Conservation (phyloP, 768 basidiomycete genomes). For the Lactarius deliciosus region DNA sequence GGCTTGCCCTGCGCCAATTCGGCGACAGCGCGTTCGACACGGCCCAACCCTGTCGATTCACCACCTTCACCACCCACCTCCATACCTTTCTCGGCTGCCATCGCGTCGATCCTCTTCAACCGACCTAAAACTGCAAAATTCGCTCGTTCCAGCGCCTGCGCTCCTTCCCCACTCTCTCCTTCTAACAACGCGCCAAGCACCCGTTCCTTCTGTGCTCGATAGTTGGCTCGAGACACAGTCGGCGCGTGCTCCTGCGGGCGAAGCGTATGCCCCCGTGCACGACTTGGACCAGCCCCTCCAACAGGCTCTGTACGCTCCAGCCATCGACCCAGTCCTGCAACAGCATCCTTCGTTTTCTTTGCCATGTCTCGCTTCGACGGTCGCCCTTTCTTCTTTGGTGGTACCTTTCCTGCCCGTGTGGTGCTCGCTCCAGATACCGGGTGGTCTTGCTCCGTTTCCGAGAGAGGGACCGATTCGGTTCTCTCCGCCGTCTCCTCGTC, state of each 20-base stretch:
- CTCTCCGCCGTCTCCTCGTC: slow-evolving; percentile 32
- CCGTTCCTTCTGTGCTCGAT: slow-evolving; percentile 44
- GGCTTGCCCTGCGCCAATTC: slow-evolving; percentile 35
- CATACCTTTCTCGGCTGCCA: slow-evolving; percentile 42
- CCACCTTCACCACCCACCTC: slow-evolving; percentile 46
- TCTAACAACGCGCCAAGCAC: slow-evolving; percentile 41
- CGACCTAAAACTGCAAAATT: slow-evolving; percentile 52
- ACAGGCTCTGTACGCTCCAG: slow-evolving; percentile 41
- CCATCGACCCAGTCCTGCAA: slow-evolving; percentile 61
- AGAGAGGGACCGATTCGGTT: background rate
- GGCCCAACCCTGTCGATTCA: slow-evolving; percentile 44
- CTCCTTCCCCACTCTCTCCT: slow-evolving; percentile 21
- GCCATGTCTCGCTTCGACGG: slow-evolving; percentile 28
- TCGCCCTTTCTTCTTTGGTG: slow-evolving; percentile 29
- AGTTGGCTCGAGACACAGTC: slow-evolving; percentile 42
- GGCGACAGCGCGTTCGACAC: slow-evolving; percentile 49
- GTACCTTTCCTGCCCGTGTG: slow-evolving; percentile 8
- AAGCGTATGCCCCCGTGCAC: slow-evolving; percentile 20
- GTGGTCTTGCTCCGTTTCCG: background rate
- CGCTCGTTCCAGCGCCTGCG: slow-evolving; percentile 44
- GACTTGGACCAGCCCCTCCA: slow-evolving; percentile 11
- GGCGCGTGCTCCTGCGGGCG: slow-evolving; percentile 28
- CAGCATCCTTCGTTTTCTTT: slow-evolving; percentile 32
- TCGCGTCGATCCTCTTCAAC: slow-evolving; percentile 51
- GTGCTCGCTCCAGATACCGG: background rate